Evolutionary conservation across 345 rosid genomes (phyloP).

Genomic region (Eucalyptus caleyi): DNA sequence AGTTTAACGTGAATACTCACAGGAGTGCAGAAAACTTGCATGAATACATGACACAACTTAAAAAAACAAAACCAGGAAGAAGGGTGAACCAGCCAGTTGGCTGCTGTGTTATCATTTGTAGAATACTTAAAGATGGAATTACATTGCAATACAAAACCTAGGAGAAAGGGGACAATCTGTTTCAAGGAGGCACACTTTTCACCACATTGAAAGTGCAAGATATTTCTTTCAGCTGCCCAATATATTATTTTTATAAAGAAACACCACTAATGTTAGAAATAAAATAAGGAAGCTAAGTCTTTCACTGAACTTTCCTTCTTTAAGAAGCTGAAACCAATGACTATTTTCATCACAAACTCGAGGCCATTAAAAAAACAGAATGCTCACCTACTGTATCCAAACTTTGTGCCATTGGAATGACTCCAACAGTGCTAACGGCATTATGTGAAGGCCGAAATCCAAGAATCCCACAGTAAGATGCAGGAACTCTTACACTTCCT

Average conservation of each 20-base stretch:
- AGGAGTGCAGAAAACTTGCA: neutral
- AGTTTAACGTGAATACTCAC: neutral
- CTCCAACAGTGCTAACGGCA: neutral
- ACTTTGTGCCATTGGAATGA: neutral
- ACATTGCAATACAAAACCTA: neutral
- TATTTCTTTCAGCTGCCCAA: neutral
- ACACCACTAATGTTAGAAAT: neutral
- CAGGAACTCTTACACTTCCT: constrained; percentile 1
- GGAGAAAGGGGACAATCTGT: neutral
- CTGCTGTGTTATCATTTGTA: neutral
- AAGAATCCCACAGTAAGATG: constrained; percentile 1
- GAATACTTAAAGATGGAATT: neutral
- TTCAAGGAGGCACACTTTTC: neutral
- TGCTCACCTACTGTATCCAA: neutral
- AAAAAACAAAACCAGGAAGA: neutral
- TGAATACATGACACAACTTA: neutral
- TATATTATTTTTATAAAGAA: neutral
- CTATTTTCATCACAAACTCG: neutral
- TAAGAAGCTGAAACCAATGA: neutral
- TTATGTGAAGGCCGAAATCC: constrained; percentile 6
- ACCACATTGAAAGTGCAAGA: neutral
- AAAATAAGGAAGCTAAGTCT: neutral
- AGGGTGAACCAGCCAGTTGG: neutral
- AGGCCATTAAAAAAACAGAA: neutral
- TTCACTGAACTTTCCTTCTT: neutral